Conservation (phyloP, 2,329 filamentous ascomycete genomes). For the Zymoseptoria brevis region DNA sequence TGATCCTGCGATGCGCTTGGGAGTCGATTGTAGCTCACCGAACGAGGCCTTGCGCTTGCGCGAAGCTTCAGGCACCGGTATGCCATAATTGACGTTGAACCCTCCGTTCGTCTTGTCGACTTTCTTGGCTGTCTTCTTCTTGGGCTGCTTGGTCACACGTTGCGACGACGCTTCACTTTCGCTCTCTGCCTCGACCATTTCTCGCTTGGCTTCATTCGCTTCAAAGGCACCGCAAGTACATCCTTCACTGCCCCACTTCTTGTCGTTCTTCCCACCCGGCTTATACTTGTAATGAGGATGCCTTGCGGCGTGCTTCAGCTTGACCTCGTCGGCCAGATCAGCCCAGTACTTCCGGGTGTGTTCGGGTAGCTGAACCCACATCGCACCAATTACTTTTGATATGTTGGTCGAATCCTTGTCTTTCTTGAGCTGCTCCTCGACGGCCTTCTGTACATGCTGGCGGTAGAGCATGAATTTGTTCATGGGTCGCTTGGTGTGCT, state of each 20-base stretch:
- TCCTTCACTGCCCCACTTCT: constrained; percentile 4
- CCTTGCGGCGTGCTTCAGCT: constrained; percentile 1
- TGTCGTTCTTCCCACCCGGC: neutral
- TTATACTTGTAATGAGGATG: constrained; percentile 8
- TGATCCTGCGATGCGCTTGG: neutral
- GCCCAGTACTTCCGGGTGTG: neutral
- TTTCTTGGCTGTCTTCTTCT: neutral
- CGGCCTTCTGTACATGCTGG: neutral
- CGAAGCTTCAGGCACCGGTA: neutral
- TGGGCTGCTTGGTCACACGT: neutral
- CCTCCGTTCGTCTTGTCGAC: neutral
- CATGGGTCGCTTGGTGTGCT: neutral
- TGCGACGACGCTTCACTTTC: neutral
- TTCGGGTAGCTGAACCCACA: neutral
- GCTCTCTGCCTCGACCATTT: neutral
- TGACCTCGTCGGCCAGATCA: neutral
- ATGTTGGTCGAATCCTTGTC: neutral
- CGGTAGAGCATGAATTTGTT: constrained; percentile 5
- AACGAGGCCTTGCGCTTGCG: constrained; percentile 1
- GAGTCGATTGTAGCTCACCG: neutral
- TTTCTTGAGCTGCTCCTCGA: neutral
- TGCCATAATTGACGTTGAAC: neutral
- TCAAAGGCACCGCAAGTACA: constrained; percentile 13
- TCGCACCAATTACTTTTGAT: constrained; percentile 1
- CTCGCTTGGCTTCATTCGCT: constrained; percentile 2